A percentile compares a stretch with the other conserved stretches of the same genome.
Conservation (phyloP, 2,329 filamentous ascomycete genomes). For the Pestalotiopsis sp. region DNA sequence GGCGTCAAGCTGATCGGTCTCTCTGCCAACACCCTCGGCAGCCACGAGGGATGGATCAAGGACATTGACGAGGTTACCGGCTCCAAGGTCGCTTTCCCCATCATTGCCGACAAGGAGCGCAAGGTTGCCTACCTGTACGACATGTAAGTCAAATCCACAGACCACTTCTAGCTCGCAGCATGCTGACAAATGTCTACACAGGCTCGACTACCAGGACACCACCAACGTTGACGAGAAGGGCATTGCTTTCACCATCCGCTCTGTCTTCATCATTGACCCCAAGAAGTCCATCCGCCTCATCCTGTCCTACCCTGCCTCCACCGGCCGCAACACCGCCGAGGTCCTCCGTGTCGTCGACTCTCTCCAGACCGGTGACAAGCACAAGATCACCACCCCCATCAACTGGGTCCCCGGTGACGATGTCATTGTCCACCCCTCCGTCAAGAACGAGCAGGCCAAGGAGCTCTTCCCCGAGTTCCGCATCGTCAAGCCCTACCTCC, state of each 20-base stretch:
- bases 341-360: conserved; percentile 79
- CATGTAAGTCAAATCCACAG: conserved; percentile 56
- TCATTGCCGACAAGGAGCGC: conserved; percentile 79
- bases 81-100: conserved; percentile 73
- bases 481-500: conserved; percentile 72
- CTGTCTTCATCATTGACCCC: conserved; percentile 93
- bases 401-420: conserved; percentile 90
- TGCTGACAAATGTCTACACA: conserved; percentile 27
- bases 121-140: conserved; percentile 77
- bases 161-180: background rate
- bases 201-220: conserved; percentile 78
- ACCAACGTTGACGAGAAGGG: conserved; percentile 82
- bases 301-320: conserved; percentile 90
- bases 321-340: conserved; percentile 81
- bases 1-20: conserved; percentile 91
- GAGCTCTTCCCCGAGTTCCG: conserved; percentile 81
- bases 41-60: conserved; percentile 87
- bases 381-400: conserved; percentile 86
- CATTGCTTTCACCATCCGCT: conserved; percentile 91
- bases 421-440: conserved; percentile 84
- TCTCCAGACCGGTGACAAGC: conserved; percentile 82
- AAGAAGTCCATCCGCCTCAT: conserved; percentile 91
- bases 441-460: conserved; percentile 84
- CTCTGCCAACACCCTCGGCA: conserved; percentile 81
- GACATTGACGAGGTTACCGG: conserved; percentile 82